phyloP scores from a whole-genome alignment of 208 protist genomes.

The Trichomonas gallinae region DNA sequence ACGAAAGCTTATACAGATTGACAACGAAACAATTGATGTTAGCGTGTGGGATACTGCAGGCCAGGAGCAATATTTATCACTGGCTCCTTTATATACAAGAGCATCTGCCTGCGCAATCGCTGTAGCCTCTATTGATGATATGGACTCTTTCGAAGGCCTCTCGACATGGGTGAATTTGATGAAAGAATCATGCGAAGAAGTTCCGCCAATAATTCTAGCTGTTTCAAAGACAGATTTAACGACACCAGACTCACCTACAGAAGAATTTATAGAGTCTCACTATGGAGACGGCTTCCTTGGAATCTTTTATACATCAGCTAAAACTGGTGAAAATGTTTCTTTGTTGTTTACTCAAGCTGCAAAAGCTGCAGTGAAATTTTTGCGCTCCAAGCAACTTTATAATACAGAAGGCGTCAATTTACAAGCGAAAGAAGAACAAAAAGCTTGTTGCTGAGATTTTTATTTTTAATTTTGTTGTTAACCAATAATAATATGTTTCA shows the following conservation, averaged over 20 bases:
- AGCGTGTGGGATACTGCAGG: neutral
- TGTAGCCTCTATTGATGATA: neutral
- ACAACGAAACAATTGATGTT: neutral
- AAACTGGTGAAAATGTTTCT: neutral
- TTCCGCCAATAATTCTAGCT: neutral
- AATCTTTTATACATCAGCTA: neutral
- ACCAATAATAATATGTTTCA: no score
- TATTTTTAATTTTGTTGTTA: no score
- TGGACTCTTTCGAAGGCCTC: neutral
- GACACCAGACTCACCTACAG: neutral
- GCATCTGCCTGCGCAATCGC: neutral
- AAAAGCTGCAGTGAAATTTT: neutral
- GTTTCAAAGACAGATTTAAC: neutral
- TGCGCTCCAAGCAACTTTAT: neutral
- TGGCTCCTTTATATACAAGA: neutral
- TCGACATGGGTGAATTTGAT: neutral
- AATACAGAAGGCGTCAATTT: neutral
- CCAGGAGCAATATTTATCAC: neutral
- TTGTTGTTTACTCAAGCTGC: neutral
- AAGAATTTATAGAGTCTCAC: neutral
- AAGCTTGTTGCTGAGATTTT: no score
- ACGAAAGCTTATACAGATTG: neutral
- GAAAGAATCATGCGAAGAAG: neutral
- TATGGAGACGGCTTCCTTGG: neutral
- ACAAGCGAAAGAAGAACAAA: no score